Evolutionary conservation across 1,284 basidiomycete genomes (phyloP), one percentile per base, ranked within the genome.

Genomic region (Cutaneotrichosporon dermatis): DNA sequence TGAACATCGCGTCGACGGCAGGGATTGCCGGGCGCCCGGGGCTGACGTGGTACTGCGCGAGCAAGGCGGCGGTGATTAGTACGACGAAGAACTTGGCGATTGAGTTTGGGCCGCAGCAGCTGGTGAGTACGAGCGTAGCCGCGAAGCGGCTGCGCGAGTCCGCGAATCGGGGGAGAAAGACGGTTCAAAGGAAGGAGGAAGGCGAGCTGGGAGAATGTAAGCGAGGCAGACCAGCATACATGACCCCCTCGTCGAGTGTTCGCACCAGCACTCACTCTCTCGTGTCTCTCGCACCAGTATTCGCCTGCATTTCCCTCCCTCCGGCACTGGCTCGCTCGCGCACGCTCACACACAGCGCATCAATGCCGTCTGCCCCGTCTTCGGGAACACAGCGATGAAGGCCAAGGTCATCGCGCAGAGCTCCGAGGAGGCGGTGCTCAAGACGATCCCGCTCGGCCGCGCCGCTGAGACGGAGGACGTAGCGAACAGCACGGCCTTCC

Each of bases 381-480:
- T 64, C 36, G 62, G 62, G 49, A 60, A 63, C 55, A 61, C 60
- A 1, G 55, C 53, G 40, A 58, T 63, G 52, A 63, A 60, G 53
- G 33, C 42, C 40, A 58, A 52, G 55, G 60, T 63, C 49, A 42
- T 63, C 33, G 62, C 58, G n/a, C 58, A 63, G 62, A 50, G 56
- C 25, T 51, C 51, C 6, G 58, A 60, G 58, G 62, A 63, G 35
- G 43, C 53, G 25, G 55, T 63, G 50, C 13, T 60, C 40, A 55
- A 54, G 56, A 55, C 58, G 6, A 60, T 63, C 34, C 62, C 62
- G 11, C 58, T 63, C 25, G 62, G 62, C 40, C 58, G 62, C 25
- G 48, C 48, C 58, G 58, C 58, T 16, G 56, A 63, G 53, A 58
- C 62, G n/a, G 56, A 60, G 33, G 67, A 69, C 58, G 62, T 69